Evolutionary conservation across 176 grass and related monocot species (phyloP), one percentile per base, ranked within the genome.

Genomic region (Aegilops longissima): DNA sequence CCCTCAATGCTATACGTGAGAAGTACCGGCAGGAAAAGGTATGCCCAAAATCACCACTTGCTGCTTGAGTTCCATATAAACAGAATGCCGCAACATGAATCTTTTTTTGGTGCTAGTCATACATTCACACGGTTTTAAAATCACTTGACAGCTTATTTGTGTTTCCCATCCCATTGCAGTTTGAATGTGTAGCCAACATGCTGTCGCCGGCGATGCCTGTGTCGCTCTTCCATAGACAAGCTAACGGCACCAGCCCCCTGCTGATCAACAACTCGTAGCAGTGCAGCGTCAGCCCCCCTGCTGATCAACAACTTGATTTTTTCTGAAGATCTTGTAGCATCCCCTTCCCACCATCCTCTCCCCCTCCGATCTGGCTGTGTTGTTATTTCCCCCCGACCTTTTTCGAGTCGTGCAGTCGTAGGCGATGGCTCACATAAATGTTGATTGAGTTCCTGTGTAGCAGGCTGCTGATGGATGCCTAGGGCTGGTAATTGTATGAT

Each of bases 11-110:
- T 30, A 91, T 94, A 86, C 90, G 87, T 38, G 90, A 96, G 27
- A 98, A 94, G 65, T 98, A 98, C 47, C 87, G 82, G 85, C 92
- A 96, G 13, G 70, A 90, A 89, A 93, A 98, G 92, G 97, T 98
- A 89, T 61, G 33, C 8, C 8, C 51, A 17, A 5, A 40, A 76
- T 47, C 42, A 76, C 18, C 54, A 73, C 70, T 42, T 78, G 24
- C 9, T 71, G 65, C 66, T 83, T 63, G 63, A 78, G 73, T 70
- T 71, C 59, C 5, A 2, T 62, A 5, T 62, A 11, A 62, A 24
- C 59, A 62, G 59, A 62, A 62, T 0, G 3, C 9, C 9, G 25
- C 25, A 27, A 5, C 59, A 62, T 24, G 9, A 62, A 62, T 62
- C 59, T 24, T 62, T n/a, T 62, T 1, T 34, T 11, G 13, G 38